These are phyloP conservation scores for Monilinia fructicola DNA, from an alignment of 2,329 filamentous ascomycete species.

Conservation along the genomic window DNA sequence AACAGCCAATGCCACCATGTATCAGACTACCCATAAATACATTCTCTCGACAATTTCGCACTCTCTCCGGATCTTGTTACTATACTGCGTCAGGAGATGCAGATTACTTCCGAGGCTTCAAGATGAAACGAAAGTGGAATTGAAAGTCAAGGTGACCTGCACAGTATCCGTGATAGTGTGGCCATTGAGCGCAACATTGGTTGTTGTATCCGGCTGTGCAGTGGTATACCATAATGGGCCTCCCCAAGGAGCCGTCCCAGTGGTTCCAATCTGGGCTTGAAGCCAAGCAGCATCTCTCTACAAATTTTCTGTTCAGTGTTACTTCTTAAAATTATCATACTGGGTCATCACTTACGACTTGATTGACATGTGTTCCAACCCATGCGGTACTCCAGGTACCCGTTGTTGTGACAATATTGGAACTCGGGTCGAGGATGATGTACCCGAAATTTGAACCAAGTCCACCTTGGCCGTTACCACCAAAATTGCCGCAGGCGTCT, in stretches of 20 bases:
- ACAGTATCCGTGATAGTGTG: neutral
- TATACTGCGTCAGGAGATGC: too few species aligned
- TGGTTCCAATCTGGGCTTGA: conserved; percentile 8
- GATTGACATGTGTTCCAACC: neutral
- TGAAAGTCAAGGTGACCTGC: neutral
- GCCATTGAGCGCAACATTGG: neutral
- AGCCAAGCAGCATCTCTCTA: conserved; percentile 10
- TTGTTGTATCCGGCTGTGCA: neutral
- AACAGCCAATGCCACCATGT: too few species aligned
- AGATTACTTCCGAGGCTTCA: too few species aligned
- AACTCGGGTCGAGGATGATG: neutral
- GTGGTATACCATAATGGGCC: neutral
- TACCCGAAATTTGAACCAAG: neutral
- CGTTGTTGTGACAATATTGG: neutral
- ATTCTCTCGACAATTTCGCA: too few species aligned
- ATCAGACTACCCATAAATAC: too few species aligned
- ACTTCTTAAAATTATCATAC: too few species aligned
- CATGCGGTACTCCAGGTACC: conserved; percentile 5
- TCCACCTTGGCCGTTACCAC: neutral
- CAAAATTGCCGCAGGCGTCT: neutral
- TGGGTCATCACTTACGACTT: neutral
- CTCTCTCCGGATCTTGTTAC: too few species aligned
- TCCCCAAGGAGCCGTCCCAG: neutral
- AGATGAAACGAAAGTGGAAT: neutral
- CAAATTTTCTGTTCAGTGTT: too few species aligned